Evolutionary conservation across 2,329 filamentous ascomycete genomes (phyloP).

Genomic region (Fusarium neocosmosporiellum): DNA sequence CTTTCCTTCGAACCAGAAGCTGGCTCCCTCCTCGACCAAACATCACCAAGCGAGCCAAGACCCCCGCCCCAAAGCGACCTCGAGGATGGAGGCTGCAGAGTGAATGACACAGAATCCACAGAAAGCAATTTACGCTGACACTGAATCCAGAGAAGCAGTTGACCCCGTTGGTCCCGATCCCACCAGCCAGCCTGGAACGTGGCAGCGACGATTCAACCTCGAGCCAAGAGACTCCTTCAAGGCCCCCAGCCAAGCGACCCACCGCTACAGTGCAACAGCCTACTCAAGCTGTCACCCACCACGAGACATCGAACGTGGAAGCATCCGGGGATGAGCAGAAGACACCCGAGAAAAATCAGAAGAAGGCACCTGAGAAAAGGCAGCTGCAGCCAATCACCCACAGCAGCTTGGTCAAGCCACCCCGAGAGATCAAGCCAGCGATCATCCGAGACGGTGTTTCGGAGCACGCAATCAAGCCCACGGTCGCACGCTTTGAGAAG

Average conservation of each 20-base stretch:
- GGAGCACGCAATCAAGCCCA: conserved; percentile 40
- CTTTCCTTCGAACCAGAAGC: conserved; percentile 3
- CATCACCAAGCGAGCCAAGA: not conserved
- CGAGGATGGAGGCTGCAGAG: conserved; percentile 30
- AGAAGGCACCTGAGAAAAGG: conserved; percentile 14
- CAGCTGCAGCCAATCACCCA: not conserved
- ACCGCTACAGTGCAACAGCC: not conserved
- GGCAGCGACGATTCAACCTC: conserved; percentile 13
- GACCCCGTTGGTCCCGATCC: conserved; percentile 4
- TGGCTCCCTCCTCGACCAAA: conserved; percentile 8
- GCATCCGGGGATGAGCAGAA: not conserved
- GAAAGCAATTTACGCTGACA: conserved; percentile 15
- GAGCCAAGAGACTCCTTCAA: conserved; percentile 19
- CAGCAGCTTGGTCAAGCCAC: conserved; percentile 10
- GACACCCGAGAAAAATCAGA: not conserved
- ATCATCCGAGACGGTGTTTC: conserved; percentile 38
- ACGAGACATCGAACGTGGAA: not conserved
- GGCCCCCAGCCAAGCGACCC: not conserved
- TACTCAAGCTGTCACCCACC: not conserved
- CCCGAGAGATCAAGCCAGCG: conserved; percentile 25
- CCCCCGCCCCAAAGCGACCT: not conserved
- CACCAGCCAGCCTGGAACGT: not conserved
- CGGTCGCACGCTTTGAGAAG: conserved; percentile 31
- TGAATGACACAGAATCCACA: not conserved
- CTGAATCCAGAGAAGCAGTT: conserved; percentile 14